A percentile compares a stretch with the other conserved stretches of the same genome.
Conservation (phyloP, 2,329 filamentous ascomycete genomes). For the Penicillium sp. region DNA sequence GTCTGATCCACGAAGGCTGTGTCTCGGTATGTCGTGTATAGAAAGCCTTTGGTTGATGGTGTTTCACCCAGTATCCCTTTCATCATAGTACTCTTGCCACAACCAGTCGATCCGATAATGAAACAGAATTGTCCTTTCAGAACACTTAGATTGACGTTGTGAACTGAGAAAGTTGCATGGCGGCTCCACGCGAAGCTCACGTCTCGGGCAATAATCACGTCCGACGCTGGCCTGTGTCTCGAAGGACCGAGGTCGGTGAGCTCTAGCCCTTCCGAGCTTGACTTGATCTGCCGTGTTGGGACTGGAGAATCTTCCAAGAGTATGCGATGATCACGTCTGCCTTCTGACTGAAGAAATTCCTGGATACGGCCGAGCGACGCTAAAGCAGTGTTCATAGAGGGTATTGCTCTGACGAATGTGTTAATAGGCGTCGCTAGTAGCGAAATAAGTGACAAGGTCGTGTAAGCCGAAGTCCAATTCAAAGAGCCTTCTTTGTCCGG, state of each 20-base stretch:
- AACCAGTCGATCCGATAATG: neutral
- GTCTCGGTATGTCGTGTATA: neutral
- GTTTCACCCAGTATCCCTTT: slow-evolving; percentile 2
- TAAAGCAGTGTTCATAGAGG: slow-evolving; percentile 3
- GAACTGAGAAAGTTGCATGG: neutral
- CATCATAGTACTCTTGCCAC: slow-evolving; percentile 1
- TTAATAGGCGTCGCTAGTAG: slow-evolving; percentile 3
- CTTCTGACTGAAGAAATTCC: slow-evolving; percentile 4
- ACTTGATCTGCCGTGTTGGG: too few relatives aligned
- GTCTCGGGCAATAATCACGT: neutral
- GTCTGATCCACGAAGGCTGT: slow-evolving; percentile 1
- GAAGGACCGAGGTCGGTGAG: too few relatives aligned
- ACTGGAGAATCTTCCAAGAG: neutral
- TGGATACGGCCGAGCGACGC: slow-evolving; percentile 8
- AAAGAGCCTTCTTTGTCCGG: too few relatives aligned
- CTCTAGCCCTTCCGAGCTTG: too few relatives aligned
- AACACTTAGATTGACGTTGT: neutral
- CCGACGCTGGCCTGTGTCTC: neutral
- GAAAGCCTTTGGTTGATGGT: neutral
- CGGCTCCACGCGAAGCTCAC: neutral
- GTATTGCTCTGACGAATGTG: slow-evolving; percentile 4
- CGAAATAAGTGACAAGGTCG: slow-evolving; percentile 11
- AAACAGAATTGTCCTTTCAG: neutral
- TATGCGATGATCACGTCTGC: slow-evolving; percentile 1
- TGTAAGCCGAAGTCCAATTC: slow-evolving; percentile 6